Percentiles rank a stretch among this genome's conserved stretches.
phyloP scores from a whole-genome alignment of 352 stramenopile species.

The Elongisporangium undulatum region DNA sequence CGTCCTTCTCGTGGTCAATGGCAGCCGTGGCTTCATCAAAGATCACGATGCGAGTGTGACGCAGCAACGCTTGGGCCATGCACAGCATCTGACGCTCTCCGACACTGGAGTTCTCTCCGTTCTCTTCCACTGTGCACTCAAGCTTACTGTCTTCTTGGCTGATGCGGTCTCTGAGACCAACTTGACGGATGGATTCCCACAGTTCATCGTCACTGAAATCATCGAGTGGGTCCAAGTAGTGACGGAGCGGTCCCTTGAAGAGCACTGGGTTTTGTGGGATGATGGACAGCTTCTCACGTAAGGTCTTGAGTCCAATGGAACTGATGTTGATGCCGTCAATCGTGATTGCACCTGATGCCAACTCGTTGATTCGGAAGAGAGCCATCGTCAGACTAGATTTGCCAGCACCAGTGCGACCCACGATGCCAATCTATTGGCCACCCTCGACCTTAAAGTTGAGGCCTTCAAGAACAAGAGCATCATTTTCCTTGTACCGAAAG shows the following conservation, averaged over 20 bases:
- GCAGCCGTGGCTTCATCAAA: slow-evolving; percentile 44
- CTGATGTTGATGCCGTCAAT: slow-evolving; percentile 81
- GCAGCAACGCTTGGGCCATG: slow-evolving; percentile 83
- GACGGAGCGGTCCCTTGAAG: slow-evolving; percentile 82
- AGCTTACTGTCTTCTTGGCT: slow-evolving; percentile 30
- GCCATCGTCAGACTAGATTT: slow-evolving; percentile 70
- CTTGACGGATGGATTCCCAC: slow-evolving; percentile 22
- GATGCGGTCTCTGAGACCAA: slow-evolving; percentile 42
- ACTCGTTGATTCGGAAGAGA: slow-evolving; percentile 78
- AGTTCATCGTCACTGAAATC: slow-evolving; percentile 45
- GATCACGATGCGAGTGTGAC: slow-evolving; percentile 53
- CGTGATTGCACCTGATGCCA: slow-evolving; percentile 55
- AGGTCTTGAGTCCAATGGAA: slow-evolving; percentile 55
- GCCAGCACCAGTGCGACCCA: slow-evolving; percentile 71
- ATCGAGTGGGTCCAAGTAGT: slow-evolving; percentile 87
- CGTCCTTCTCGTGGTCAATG: slow-evolving; percentile 51
- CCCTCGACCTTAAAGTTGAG: slow-evolving; percentile 43
- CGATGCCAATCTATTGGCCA: slow-evolving; percentile 66
- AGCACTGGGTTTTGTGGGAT: slow-evolving; percentile 91
- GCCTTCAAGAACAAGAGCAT: slow-evolving; percentile 10
- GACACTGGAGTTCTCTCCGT: slow-evolving; percentile 88
- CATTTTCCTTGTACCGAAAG: slow-evolving; percentile 75
- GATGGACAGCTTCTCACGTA: slow-evolving; percentile 72
- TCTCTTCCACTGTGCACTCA: slow-evolving; percentile 68
- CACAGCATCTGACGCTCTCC: slow-evolving; percentile 91